These are phyloP conservation scores for Quercus phellos DNA, from an alignment of 331 rosid genomes.

Conservation along the genomic window DNA sequence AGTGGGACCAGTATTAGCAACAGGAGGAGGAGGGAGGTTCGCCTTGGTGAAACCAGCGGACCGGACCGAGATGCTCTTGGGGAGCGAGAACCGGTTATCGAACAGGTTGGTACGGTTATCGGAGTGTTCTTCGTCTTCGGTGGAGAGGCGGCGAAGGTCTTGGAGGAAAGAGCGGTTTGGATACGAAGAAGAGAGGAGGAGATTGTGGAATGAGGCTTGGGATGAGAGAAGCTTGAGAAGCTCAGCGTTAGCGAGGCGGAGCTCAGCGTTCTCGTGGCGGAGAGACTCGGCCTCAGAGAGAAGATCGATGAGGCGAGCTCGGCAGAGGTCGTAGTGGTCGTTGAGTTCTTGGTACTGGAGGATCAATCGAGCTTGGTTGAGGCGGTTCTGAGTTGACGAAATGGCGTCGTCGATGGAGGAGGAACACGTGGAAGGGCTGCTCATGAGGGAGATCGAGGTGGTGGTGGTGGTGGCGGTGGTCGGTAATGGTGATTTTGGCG, in stretches of 20 bases:
- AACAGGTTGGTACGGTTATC: background rate
- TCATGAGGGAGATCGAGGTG: background rate
- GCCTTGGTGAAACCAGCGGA: slow-evolving; percentile 67
- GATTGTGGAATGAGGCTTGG: slow-evolving; percentile 53
- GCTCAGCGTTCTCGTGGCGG: slow-evolving; percentile 64
- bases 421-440: slow-evolving; percentile 20
- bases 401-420: slow-evolving; percentile 4
- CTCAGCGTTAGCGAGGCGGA: slow-evolving; percentile 61
- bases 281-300: slow-evolving; percentile 71
- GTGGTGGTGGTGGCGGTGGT: slow-evolving; percentile 17
- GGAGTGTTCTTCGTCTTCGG: background rate
- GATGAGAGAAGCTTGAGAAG: slow-evolving; percentile 51
- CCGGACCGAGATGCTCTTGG: slow-evolving; percentile 89
- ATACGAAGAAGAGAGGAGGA: slow-evolving; percentile 24
- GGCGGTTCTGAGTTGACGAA: slow-evolving; percentile 9
- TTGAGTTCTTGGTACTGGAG: slow-evolving; percentile 88
- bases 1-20: slow-evolving; percentile 19
- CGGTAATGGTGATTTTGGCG: slow-evolving; percentile 7
- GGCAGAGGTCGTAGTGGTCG: slow-evolving; percentile 77
- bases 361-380: slow-evolving; percentile 48
- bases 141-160: slow-evolving; percentile 8
- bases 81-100: slow-evolving; percentile 56
- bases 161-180: background rate
- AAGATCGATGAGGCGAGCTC: slow-evolving; percentile 56
- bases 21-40: slow-evolving; percentile 8